Evolutionary conservation across 1,139 yeast genomes (phyloP).

Genomic region (Taphrina pruni): DNA sequence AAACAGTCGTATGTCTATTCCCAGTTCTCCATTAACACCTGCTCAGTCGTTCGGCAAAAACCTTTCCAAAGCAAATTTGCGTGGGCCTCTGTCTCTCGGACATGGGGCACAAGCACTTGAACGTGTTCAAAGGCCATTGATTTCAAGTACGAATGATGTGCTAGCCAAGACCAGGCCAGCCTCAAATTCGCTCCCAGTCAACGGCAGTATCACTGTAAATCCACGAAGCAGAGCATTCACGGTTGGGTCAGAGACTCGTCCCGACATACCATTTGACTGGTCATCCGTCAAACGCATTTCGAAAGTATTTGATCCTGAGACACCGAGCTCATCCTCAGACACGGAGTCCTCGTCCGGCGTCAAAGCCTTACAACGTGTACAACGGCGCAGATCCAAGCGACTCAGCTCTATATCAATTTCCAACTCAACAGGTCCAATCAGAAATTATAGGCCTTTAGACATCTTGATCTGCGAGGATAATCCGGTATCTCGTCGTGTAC

Average conservation of each 20-base stretch:
- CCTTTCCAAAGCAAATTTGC: neutral
- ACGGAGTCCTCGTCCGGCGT: conserved; percentile 62
- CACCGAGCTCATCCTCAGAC: conserved; percentile 73
- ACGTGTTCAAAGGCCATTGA: neutral
- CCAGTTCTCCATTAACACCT: conserved; percentile 45
- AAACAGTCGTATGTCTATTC: conserved; percentile 33
- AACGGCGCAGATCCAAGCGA: conserved; percentile 59
- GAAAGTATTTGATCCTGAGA: conserved; percentile 53
- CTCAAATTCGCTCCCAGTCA: conserved; percentile 31
- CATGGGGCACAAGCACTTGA: neutral
- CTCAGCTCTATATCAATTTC: conserved; percentile 46
- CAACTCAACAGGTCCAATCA: neutral
- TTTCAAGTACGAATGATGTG: conserved; percentile 2
- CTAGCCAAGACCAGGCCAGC: conserved; percentile 22
- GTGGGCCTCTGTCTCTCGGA: neutral
- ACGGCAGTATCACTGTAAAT: conserved; percentile 29
- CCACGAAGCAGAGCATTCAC: conserved; percentile 30
- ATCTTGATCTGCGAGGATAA: conserved; percentile 85
- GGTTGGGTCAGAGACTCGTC: conserved; percentile 37
- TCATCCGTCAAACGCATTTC: conserved; percentile 47
- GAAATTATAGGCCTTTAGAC: conserved; percentile 56
- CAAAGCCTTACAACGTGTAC: conserved; percentile 62
- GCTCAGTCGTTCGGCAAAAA: neutral
- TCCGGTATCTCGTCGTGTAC: conserved; percentile 76
- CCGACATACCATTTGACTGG: conserved; percentile 37